A percentile compares a stretch with the other conserved stretches of the same genome.
Conservation (phyloP, 495 filamentous ascomycete species). For the Talaromyces ruber region DNA sequence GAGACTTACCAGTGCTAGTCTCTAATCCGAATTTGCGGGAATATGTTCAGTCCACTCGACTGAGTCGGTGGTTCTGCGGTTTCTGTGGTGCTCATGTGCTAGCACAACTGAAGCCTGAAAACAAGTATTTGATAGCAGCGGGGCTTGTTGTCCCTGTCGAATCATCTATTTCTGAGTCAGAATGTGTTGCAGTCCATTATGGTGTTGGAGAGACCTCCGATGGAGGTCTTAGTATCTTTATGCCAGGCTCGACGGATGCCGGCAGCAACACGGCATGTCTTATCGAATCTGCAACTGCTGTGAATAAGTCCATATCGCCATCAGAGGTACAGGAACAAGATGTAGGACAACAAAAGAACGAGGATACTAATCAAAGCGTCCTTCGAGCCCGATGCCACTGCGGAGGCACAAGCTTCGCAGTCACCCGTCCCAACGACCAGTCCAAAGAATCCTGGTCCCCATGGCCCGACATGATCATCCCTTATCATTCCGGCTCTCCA, state of each 20-base stretch:
- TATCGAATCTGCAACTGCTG: not conserved
- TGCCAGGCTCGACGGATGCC: conserved; percentile 16
- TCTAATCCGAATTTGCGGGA: conserved; percentile 18
- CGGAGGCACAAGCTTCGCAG: conserved; percentile 35
- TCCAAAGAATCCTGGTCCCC: conserved; percentile 35
- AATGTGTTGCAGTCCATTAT: conserved; percentile 29
- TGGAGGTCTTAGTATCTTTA: conserved; percentile 47
- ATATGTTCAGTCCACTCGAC: conserved; percentile 39
- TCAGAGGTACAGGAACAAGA: conserved; percentile 8
- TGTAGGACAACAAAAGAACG: not conserved
- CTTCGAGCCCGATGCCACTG: conserved; percentile 33
- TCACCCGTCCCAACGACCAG: conserved; percentile 28
- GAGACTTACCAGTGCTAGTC: conserved; percentile 10
- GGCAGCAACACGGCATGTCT: not conserved
- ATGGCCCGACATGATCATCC: conserved; percentile 45
- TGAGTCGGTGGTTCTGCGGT: conserved; percentile 58
- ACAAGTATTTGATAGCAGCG: conserved; percentile 33
- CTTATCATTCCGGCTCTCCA: conserved; percentile 29
- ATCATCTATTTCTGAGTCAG: conserved; percentile 24
- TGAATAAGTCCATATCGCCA: not conserved
- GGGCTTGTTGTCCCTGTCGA: conserved; percentile 25
- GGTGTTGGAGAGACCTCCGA: conserved; percentile 43
- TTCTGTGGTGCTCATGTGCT: conserved; percentile 61
- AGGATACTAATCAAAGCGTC: not conserved
- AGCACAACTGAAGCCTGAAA: conserved; percentile 17